Conservation (phyloP, 176 grass and related monocot genomes). For the Eragrostis nindensis region DNA sequence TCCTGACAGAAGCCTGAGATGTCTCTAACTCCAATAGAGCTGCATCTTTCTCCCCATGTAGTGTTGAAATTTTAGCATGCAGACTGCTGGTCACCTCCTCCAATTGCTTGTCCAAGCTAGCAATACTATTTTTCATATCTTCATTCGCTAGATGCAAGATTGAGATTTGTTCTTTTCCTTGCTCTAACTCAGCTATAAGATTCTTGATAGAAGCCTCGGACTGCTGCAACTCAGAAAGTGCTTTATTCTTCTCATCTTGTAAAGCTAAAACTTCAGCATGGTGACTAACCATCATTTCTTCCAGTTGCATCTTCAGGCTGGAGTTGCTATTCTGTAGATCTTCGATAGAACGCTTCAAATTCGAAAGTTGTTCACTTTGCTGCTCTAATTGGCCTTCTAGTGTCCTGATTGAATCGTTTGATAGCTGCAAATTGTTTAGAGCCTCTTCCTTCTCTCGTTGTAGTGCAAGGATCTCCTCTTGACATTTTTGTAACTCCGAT, state of each 20-base stretch:
- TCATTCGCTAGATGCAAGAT: slow-evolving; percentile 42
- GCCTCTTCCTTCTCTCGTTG: slow-evolving; percentile 39
- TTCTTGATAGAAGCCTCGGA: slow-evolving; percentile 48
- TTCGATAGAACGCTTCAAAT: slow-evolving; percentile 48
- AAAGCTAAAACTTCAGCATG: slow-evolving; percentile 39
- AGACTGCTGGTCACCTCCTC: slow-evolving; percentile 44
- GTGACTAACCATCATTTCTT: slow-evolving; percentile 33
- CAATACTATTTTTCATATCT: slow-evolving; percentile 45
- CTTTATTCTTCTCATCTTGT: slow-evolving; percentile 49
- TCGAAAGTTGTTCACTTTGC: slow-evolving; percentile 38
- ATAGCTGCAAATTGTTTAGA: slow-evolving; percentile 35
- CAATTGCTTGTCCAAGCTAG: slow-evolving; percentile 37
- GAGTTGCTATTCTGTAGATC: slow-evolving; percentile 42
- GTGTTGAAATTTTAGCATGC: slow-evolving; percentile 30
- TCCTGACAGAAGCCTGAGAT: slow-evolving; percentile 47
- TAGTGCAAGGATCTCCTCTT: slow-evolving; percentile 27
- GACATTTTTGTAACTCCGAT: slow-evolving; percentile 39
- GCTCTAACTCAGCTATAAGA: slow-evolving; percentile 50
- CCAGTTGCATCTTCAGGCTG: slow-evolving; percentile 35
- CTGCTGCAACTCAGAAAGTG: slow-evolving; percentile 44
- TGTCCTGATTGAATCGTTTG: slow-evolving; percentile 44
- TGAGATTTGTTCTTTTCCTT: slow-evolving; percentile 37
- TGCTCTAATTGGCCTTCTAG: slow-evolving; percentile 47
- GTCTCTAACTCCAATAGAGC: slow-evolving; percentile 27
- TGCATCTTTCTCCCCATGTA: slow-evolving; percentile 40